Percentiles rank a stretch among this genome's conserved stretches.
Evolutionary conservation across 108 stramenopile species (phyloP).

Genomic region (Schizochytrium sp.): DNA sequence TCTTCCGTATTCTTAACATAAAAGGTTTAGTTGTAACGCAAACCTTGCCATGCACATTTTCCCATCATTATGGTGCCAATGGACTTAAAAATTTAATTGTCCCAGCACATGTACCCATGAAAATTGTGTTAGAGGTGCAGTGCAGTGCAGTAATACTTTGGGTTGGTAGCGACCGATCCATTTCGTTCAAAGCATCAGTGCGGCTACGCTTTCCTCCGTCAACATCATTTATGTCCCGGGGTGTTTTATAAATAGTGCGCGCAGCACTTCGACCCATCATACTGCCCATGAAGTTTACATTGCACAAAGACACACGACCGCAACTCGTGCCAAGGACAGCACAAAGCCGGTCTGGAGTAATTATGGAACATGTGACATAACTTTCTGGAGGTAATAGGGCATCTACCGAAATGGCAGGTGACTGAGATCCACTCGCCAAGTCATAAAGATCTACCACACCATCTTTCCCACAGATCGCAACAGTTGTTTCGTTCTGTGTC

Average conservation of each 20-base stretch:
- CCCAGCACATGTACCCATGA: neutral
- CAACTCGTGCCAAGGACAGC: conserved; percentile 55
- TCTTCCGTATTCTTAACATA: too few relatives aligned
- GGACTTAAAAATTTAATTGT: neutral
- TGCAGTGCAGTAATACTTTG: neutral
- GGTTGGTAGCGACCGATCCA: neutral
- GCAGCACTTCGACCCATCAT: neutral
- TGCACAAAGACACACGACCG: conserved; percentile 4
- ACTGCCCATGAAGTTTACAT: conserved; percentile 28
- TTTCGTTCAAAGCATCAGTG: neutral
- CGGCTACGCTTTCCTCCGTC: neutral
- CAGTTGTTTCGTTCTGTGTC: conserved; percentile 41
- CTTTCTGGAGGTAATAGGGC: conserved; percentile 23
- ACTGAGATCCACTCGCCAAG: neutral
- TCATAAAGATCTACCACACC: conserved; percentile 40
- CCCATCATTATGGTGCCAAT: neutral
- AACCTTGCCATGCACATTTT: neutral
- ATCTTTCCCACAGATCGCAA: neutral
- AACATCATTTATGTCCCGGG: neutral
- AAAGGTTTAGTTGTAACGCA: too few relatives aligned
- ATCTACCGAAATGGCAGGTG: neutral
- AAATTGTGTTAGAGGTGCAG: neutral
- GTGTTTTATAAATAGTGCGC: neutral
- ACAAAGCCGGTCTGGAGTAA: conserved; percentile 52
- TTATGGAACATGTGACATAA: neutral